A percentile compares a stretch with the other conserved stretches of the same genome.
Conservation (phyloP, 768 basidiomycete genomes). For the Boletus reticuloceps region DNA sequence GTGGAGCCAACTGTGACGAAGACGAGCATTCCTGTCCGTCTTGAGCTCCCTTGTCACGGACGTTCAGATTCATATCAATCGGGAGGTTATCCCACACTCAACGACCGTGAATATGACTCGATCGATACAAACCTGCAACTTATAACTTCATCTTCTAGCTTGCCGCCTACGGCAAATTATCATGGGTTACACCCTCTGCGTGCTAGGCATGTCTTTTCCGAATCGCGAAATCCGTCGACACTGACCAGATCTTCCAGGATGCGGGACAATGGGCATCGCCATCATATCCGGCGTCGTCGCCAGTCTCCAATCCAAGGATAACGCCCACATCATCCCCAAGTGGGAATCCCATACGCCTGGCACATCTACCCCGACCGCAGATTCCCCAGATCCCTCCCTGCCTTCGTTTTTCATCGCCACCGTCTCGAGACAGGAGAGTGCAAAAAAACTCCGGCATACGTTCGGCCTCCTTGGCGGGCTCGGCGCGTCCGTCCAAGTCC, state of each 20-base stretch:
- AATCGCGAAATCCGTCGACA: conserved; percentile 3
- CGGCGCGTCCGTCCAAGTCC: conserved; percentile 68
- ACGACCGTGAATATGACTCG: conserved; percentile 4
- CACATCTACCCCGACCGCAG: conserved; percentile 62
- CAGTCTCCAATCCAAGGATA: conserved; percentile 60
- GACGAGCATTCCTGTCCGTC: conserved; percentile 33
- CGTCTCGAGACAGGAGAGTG: conserved; percentile 77
- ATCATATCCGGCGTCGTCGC: conserved; percentile 89
- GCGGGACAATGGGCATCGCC: conserved; percentile 98
- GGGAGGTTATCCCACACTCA: no score
- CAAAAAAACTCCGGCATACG: conserved; percentile 55
- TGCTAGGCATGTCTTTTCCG: conserved; percentile 54
- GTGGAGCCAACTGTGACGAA: conserved; percentile 93
- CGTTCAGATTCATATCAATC: no score
- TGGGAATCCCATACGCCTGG: conserved; percentile 74
- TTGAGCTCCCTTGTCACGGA: no score
- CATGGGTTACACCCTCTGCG: conserved; percentile 93
- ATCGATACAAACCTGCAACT: not conserved
- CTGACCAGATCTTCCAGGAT: conserved; percentile 53
- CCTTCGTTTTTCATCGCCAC: conserved; percentile 85
- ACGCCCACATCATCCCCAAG: conserved; percentile 36
- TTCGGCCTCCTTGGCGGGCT: conserved; percentile 60
- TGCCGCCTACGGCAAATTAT: not conserved
- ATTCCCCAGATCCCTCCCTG: conserved; percentile 60
- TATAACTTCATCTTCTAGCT: not conserved